A percentile compares a stretch with the other conserved stretches of the same genome.
phyloP scores from a whole-genome alignment of 2,329 filamentous ascomycete genomes.

The Paecilomyces niveus region DNA sequence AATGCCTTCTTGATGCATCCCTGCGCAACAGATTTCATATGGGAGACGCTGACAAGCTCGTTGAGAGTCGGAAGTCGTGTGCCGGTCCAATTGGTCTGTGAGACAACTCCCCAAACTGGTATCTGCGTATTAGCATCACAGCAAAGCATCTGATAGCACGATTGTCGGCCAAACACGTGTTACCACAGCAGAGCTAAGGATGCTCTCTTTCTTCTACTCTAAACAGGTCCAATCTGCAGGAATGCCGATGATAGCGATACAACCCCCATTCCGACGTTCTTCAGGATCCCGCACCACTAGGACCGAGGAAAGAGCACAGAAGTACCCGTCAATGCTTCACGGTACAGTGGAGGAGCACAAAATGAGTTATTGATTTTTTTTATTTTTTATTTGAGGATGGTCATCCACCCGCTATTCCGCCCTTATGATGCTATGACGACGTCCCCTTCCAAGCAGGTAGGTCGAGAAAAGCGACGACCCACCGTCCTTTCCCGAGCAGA shows the following conservation, averaged over 20 bases:
- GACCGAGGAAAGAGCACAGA: neutral
- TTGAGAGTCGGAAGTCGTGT: neutral
- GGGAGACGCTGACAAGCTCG: neutral
- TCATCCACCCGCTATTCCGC: neutral
- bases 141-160: neutral
- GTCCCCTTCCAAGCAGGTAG: neutral
- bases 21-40: neutral
- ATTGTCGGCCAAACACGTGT: neutral
- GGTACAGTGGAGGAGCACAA: neutral
- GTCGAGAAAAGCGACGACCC: neutral
- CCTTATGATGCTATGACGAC: neutral
- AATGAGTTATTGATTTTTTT: neutral
- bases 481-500: neutral
- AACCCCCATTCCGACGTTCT: neutral
- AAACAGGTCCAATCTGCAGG: neutral
- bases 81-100: neutral
- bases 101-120: neutral
- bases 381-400: neutral
- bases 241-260: neutral
- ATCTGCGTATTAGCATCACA: neutral
- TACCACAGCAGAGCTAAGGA: neutral
- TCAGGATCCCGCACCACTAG: neutral
- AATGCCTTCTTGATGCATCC: neutral
- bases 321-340: neutral
- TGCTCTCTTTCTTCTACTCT: neutral